Conservation (phyloP, 2,329 filamentous ascomycete species). For the Periconia macrospinosa region DNA sequence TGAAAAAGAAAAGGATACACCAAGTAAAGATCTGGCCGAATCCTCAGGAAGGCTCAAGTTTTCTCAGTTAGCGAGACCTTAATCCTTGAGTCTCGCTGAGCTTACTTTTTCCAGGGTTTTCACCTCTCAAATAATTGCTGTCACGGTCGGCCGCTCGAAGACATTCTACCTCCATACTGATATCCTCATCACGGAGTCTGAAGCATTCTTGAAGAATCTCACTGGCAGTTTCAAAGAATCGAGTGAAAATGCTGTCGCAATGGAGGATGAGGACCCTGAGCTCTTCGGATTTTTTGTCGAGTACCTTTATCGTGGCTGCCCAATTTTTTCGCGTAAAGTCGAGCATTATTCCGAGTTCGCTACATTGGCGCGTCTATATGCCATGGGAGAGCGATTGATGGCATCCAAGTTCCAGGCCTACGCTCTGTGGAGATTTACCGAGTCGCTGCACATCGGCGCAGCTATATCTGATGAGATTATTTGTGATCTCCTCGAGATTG, state of each 20-base stretch:
- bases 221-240: conserved; percentile 14
- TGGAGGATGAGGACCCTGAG: conserved; percentile 19
- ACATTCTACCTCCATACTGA: conserved; percentile 17
- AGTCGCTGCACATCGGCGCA: conserved; percentile 5
- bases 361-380: conserved; percentile 20
- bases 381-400: conserved; percentile 19
- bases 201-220: conserved; percentile 12
- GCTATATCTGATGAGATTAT: conserved; percentile 13
- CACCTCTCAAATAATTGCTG: conserved; percentile 10
- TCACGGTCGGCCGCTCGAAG: conserved; percentile 11
- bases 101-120: conserved; percentile 6
- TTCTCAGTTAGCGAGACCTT: neutral
- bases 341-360: conserved; percentile 18
- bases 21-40: too few species aligned
- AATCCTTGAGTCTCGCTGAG: neutral
- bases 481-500: conserved; percentile 16
- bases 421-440: conserved; percentile 16
- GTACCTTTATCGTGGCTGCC: conserved; percentile 23
- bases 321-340: conserved; percentile 11
- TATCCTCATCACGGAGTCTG: conserved; percentile 15
- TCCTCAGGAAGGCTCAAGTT: neutral
- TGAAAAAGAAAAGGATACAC: too few species aligned
- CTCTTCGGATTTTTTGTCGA: conserved; percentile 23
- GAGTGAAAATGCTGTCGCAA: conserved; percentile 9
- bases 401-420: conserved; percentile 17